Evolutionary conservation across 1,284 basidiomycete species (phyloP), one percentile per base, ranked within the genome.

Genomic region (Irpex sp.): DNA sequence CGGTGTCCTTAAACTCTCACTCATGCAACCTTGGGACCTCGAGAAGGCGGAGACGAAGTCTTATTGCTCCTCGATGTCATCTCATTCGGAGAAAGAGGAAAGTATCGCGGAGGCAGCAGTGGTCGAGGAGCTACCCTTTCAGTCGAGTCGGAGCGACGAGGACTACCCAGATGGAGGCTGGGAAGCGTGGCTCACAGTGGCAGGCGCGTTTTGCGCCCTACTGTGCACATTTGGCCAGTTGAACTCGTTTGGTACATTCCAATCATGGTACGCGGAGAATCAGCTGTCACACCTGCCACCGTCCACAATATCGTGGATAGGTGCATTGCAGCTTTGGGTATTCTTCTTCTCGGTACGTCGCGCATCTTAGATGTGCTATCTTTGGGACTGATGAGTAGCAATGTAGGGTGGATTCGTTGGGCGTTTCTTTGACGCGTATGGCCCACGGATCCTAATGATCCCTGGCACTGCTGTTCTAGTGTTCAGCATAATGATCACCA

Each of bases 261-360:
- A 82, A 66, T 68, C 75, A 37, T 81, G 77, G 75, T 82, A 81
- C 63, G 74, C 75, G 17, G 71, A 70, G 17, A 75, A 79, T 62
- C 76, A 81, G 59, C 73, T 81, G 13, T 67, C 58, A 57, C 66
- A 61, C 69, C 72, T 59, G 19, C 72, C 73, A 6, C 66, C 72
- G 3, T 81, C 79, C 11, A 75, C 69, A 13, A 82, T 82, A 65
- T 76, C 81, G 3, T 80, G 80, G 77, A 82, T 83, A 62, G 81
- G 81, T 7, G 78, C 81, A 8, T 59, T 82, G 46, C 81, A 82
- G 63, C 66, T 83, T 8, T 74, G 68, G 68, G 63, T 73, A 1
- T 82, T 78, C 70, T 75, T 75, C 64, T 72, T 72, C 61, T 74
- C 78, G 73, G 69, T 83, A 67, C 64, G 75, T 68, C 4, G 17